phyloP scores from a whole-genome alignment of 129 eudicot species.

The Flaveria ramosissima region DNA sequence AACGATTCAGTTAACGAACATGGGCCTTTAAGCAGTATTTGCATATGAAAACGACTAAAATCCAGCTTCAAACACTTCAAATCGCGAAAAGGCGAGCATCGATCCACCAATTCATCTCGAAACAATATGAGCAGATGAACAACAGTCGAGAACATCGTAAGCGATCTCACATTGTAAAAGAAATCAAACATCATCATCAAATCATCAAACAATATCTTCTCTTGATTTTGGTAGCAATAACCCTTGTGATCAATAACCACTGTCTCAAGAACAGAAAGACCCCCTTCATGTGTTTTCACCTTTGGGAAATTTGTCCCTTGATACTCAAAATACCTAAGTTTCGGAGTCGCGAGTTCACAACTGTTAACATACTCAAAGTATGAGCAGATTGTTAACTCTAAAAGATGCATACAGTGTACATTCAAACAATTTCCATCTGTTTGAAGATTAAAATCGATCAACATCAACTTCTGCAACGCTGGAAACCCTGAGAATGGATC shows the following conservation, averaged over 20 bases:
- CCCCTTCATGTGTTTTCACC: not conserved
- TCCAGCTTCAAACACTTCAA: slow-evolving; percentile 22
- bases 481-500: slow-evolving; percentile 25
- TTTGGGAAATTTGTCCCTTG: not conserved
- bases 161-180: not conserved
- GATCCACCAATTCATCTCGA: not conserved
- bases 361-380: not conserved
- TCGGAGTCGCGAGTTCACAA: slow-evolving; percentile 14
- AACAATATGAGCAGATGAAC: not conserved
- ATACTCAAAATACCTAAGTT: slow-evolving; percentile 14
- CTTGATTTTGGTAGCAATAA: not conserved
- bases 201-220: slow-evolving; percentile 19
- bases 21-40: not conserved
- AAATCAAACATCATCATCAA: not conserved
- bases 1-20: not conserved
- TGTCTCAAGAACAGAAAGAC: slow-evolving; percentile 21
- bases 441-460: not conserved
- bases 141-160: not conserved
- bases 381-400: not conserved
- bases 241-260: slow-evolving; percentile 5
- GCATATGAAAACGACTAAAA: not conserved
- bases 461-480: slow-evolving; percentile 2
- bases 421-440: not conserved
- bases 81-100: not conserved
- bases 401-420: not conserved